phyloP scores from a whole-genome alignment of 2,329 filamentous ascomycete genomes.

The Rugonectria rugulosa region DNA sequence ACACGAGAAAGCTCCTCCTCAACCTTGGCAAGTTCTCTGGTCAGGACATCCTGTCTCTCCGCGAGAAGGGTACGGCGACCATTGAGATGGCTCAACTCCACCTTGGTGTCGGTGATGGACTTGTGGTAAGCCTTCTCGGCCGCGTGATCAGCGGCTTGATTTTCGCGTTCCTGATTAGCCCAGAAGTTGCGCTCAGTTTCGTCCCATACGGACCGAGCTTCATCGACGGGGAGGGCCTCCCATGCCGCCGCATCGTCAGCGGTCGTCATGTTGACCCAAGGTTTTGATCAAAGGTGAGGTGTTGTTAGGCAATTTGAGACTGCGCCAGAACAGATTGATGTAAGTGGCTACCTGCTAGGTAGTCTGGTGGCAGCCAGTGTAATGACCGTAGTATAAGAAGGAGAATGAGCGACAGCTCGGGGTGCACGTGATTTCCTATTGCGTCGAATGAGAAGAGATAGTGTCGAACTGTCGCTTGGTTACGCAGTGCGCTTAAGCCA shows the following conservation, averaged over 20 bases:
- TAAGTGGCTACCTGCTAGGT: conserved; percentile 16
- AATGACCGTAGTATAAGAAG: not conserved
- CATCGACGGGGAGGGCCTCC: conserved; percentile 42
- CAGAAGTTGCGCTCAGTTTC: conserved; percentile 48
- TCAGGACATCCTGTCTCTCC: conserved; percentile 40
- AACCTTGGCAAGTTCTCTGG: conserved; percentile 42
- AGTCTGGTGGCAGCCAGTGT: conserved; percentile 1
- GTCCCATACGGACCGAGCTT: conserved; percentile 45
- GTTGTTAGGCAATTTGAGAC: conserved; percentile 1
- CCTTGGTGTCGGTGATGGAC: conserved; percentile 36
- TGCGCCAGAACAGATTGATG: conserved; percentile 4
- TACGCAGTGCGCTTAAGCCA: no score
- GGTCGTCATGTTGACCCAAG: conserved; percentile 31
- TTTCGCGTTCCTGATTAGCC: conserved; percentile 37
- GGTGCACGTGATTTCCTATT: conserved; percentile 23
- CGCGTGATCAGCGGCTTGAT: conserved; percentile 33
- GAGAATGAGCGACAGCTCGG: not conserved
- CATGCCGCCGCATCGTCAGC: conserved; percentile 37
- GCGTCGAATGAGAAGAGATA: conserved; percentile 11
- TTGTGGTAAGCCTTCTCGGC: conserved; percentile 37
- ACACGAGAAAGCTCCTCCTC: conserved; percentile 49
- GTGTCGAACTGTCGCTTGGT: conserved; percentile 10
- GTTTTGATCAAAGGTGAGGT: not conserved
- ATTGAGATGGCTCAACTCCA: conserved; percentile 41
- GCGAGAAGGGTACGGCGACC: conserved; percentile 39